Percentiles rank a stretch among this genome's conserved stretches.
These are phyloP conservation scores for Ogataea pilisensis DNA, from an alignment of 805 yeast genomes.

Conservation along the genomic window DNA sequence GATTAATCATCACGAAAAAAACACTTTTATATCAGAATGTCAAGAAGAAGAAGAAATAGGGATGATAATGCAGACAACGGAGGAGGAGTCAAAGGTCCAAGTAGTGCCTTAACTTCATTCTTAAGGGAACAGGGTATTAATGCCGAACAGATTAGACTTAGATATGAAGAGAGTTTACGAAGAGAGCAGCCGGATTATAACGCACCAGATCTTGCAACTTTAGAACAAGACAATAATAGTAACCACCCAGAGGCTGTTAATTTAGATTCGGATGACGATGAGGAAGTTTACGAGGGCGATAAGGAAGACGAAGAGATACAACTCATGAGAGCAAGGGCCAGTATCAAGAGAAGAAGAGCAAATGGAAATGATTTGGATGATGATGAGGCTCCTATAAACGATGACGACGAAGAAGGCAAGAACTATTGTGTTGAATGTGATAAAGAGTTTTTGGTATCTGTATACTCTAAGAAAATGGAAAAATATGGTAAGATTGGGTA, in stretches of 20 bases:
- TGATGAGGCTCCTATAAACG: slow-evolving; percentile 25
- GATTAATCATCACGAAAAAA: too few species aligned
- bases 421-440: slow-evolving; percentile 59
- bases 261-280: slow-evolving; percentile 16
- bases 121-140: slow-evolving; percentile 84
- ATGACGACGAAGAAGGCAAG: slow-evolving; percentile 47
- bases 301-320: slow-evolving; percentile 20
- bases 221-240: slow-evolving; percentile 11
- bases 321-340: slow-evolving; percentile 18
- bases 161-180: slow-evolving; percentile 28
- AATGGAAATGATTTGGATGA: slow-evolving; percentile 30
- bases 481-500: slow-evolving; percentile 54
- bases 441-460: slow-evolving; percentile 52
- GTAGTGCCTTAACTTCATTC: slow-evolving; percentile 87
- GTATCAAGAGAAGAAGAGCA: slow-evolving; percentile 36
- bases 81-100: slow-evolving; percentile 48
- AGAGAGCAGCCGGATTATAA: slow-evolving; percentile 35
- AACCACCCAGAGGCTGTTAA: slow-evolving; percentile 25
- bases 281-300: slow-evolving; percentile 35
- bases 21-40: too few species aligned
- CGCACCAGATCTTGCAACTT: slow-evolving; percentile 10
- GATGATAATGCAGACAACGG: slow-evolving; percentile 4
- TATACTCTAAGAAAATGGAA: slow-evolving; percentile 54
- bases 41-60: slow-evolving; percentile 24
- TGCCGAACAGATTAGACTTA: slow-evolving; percentile 66